phyloP scores from a whole-genome alignment of 169 alveolate genomes.

The Babesia ovata region DNA sequence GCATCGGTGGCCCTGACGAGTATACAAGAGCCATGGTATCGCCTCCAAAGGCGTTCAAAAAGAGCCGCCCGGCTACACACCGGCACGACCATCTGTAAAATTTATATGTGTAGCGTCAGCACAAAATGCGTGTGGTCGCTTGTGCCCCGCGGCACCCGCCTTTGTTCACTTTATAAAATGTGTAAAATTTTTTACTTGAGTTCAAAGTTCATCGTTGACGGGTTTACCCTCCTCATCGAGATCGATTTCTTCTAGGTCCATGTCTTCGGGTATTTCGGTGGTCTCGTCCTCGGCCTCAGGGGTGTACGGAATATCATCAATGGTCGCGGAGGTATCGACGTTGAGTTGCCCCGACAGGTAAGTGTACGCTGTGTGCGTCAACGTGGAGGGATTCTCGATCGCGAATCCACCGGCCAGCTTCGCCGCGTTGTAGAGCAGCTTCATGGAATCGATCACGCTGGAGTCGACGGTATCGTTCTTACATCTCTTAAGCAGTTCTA shows the following conservation, averaged over 20 bases:
- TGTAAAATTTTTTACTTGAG: not conserved
- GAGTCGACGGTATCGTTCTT: conserved; percentile 58
- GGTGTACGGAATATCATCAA: conserved; percentile 43
- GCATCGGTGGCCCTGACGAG: conserved; percentile 39
- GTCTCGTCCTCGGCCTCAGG: conserved; percentile 39
- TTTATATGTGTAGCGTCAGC: no score
- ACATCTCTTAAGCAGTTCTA: conserved; percentile 65
- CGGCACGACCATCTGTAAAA: conserved; percentile 6
- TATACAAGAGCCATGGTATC: conserved; percentile 27
- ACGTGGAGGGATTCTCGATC: conserved; percentile 69
- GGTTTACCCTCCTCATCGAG: conserved; percentile 21
- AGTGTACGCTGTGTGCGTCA: conserved; percentile 38
- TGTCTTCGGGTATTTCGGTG: conserved; percentile 13
- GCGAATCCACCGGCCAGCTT: conserved; percentile 80
- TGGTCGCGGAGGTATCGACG: conserved; percentile 21
- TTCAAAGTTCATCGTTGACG: conserved; percentile 27
- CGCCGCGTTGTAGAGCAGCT: conserved; percentile 76
- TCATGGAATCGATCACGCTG: conserved; percentile 61
- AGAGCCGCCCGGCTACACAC: conserved; percentile 22
- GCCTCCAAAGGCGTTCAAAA: conserved; percentile 37
- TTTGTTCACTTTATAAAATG: not conserved
- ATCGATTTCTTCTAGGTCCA: conserved; percentile 20
- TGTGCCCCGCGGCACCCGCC: not conserved
- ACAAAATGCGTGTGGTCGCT: not conserved
- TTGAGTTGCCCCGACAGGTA: conserved; percentile 43